phyloP scores from a whole-genome alignment of 176 grass and related monocot genomes.

The Carex littledalei region DNA sequence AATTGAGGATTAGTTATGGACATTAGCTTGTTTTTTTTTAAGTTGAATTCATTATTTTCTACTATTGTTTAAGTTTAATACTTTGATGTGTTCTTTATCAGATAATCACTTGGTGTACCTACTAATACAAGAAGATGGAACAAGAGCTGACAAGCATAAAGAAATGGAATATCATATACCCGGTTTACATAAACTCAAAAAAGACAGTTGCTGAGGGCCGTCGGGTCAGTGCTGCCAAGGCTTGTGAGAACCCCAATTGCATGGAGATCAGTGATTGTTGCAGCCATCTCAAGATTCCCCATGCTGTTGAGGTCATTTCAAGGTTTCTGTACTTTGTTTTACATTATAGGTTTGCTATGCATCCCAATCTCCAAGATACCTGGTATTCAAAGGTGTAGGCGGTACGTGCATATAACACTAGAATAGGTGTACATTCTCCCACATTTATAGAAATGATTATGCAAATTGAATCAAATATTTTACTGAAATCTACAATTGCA shows the following conservation, averaged over 20 bases:
- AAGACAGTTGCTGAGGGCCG: conserved; percentile 87
- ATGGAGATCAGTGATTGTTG: conserved; percentile 85
- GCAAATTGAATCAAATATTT: neutral
- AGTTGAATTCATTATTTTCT: neutral
- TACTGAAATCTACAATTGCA: neutral
- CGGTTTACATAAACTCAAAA: conserved; percentile 94
- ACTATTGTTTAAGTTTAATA: neutral
- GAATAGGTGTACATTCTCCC: neutral
- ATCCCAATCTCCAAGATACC: neutral
- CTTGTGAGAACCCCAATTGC: conserved; percentile 83
- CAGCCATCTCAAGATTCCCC: conserved; percentile 66
- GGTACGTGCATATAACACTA: neutral
- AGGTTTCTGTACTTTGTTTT: neutral
- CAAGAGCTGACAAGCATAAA: conserved; percentile 41
- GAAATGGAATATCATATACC: conserved; percentile 95
- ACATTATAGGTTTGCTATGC: neutral
- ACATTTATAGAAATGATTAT: neutral
- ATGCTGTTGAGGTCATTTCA: conserved; percentile 47
- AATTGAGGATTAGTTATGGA: neutral
- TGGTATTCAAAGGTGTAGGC: neutral
- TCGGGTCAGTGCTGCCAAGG: conserved; percentile 53
- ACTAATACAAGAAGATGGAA: neutral
- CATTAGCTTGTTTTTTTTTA: neutral
- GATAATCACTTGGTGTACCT: neutral
- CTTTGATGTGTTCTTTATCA: neutral